Percentiles rank a stretch among this genome's conserved stretches.
Conservation (phyloP, 176 grass and related monocot genomes). For the Pharus latifolius region DNA sequence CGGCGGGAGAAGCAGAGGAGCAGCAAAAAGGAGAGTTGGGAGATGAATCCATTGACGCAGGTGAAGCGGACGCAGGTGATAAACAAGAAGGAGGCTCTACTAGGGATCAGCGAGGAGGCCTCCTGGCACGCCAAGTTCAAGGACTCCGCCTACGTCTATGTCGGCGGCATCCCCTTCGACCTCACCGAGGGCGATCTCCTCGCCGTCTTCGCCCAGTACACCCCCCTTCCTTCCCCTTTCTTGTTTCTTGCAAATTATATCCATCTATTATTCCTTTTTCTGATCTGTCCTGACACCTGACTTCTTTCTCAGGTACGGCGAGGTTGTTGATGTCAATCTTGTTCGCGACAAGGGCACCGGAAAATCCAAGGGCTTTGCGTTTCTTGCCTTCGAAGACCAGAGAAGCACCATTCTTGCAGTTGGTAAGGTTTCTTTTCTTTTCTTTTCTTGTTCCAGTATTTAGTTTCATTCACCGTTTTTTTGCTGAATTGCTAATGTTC, state of each 20-base stretch:
- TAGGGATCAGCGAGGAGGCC: constrained; percentile 65
- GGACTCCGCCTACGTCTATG: constrained; percentile 84
- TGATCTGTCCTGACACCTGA: background rate
- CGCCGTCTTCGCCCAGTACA: constrained; percentile 63
- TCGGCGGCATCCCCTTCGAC: constrained; percentile 83
- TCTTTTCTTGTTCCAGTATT: background rate
- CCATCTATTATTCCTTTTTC: background rate
- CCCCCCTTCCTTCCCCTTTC: background rate
- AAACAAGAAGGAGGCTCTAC: constrained; percentile 68
- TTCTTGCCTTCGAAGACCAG: constrained; percentile 90
- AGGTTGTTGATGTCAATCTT: constrained; percentile 89
- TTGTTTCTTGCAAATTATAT: background rate
- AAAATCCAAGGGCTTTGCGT: constrained; percentile 83
- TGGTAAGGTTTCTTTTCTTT: constrained; percentile 18
- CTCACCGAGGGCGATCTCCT: constrained; percentile 94
- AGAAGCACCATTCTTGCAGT: constrained; percentile 84
- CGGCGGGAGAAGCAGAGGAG: no score
- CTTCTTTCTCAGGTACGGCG: constrained; percentile 56
- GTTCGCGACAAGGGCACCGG: constrained; percentile 86
- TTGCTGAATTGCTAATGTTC: background rate
- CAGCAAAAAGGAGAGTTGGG: no score
- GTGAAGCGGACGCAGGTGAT: constrained; percentile 91
- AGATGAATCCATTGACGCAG: constrained; percentile 84
- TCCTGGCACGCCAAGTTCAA: constrained; percentile 94
- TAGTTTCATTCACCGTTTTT: background rate